Evolutionary conservation across 352 stramenopile genomes (phyloP).

Genomic region (Phytophthora melonis): DNA sequence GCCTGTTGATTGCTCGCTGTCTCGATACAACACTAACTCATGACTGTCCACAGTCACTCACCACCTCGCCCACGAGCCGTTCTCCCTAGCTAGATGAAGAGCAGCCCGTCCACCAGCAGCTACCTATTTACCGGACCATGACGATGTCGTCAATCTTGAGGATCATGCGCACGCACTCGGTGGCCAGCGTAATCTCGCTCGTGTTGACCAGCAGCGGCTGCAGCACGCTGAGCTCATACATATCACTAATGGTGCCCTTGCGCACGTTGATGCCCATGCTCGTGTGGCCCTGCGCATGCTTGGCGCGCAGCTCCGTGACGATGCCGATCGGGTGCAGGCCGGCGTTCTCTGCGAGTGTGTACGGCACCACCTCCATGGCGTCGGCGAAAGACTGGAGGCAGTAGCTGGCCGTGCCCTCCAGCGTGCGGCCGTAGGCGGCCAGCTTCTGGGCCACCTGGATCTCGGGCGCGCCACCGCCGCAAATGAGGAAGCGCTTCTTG

Average conservation of each 20-base stretch:
- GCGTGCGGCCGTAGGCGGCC: conserved; percentile 92
- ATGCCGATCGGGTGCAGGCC: conserved; percentile 99
- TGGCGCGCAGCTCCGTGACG: conserved; percentile 96
- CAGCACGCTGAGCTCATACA: conserved; percentile 98
- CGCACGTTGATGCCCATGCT: conserved; percentile 97
- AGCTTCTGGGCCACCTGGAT: conserved; percentile 96
- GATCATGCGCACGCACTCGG: conserved; percentile 99
- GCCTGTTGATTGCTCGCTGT: conserved; percentile 11
- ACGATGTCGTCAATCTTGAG: conserved; percentile 99
- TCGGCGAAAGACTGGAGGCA: conserved; percentile 98
- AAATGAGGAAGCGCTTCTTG: conserved; percentile 99
- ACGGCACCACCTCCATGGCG: conserved; percentile 98
- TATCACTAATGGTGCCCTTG: conserved; percentile 97
- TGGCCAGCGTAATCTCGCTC: conserved; percentile 97
- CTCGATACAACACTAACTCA: conserved; percentile 4
- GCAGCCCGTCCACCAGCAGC: conserved; percentile 17
- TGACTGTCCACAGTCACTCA: conserved; percentile 12
- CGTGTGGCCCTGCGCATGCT: conserved; percentile 93
- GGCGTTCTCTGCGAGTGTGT: conserved; percentile 99
- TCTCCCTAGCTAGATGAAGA: not conserved
- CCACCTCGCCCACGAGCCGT: conserved; percentile 15
- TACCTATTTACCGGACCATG: conserved; percentile 90
- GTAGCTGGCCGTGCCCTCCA: conserved; percentile 96
- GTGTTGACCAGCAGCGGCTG: conserved; percentile 99
- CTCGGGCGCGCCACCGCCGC: conserved; percentile 97